These are phyloP conservation scores for Tanozyma kutaoensis DNA, from an alignment of 805 yeast species.

Conservation along the genomic window DNA sequence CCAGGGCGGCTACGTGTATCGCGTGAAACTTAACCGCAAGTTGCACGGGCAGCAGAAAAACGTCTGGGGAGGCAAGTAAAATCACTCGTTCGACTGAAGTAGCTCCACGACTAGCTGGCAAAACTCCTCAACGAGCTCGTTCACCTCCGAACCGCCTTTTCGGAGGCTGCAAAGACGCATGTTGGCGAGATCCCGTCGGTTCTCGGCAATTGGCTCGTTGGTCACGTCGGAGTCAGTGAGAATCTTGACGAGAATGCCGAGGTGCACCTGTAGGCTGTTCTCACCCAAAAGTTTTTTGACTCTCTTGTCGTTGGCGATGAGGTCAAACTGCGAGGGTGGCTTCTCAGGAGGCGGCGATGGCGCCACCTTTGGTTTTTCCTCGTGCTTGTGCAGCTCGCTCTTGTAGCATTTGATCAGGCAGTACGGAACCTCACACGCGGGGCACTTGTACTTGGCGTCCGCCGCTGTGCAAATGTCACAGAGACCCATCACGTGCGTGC, in stretches of 20 bases:
- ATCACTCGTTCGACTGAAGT: slow-evolving; percentile 1
- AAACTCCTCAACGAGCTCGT: slow-evolving; percentile 61
- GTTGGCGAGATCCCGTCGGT: slow-evolving; percentile 44
- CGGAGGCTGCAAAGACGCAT: slow-evolving; percentile 49
- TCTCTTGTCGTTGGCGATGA: slow-evolving; percentile 23
- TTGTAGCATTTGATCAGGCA: slow-evolving; percentile 58
- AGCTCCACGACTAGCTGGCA: slow-evolving; percentile 26
- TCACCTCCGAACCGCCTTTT: slow-evolving; percentile 51
- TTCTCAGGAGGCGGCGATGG: not conserved
- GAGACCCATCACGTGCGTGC: too few species aligned
- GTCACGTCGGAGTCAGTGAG: slow-evolving; percentile 32
- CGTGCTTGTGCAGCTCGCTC: slow-evolving; percentile 20
- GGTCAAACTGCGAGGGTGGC: slow-evolving; percentile 1
- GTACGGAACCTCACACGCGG: slow-evolving; percentile 30
- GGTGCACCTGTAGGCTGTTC: slow-evolving; percentile 44
- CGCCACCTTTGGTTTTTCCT: not conserved
- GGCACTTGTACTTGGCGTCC: slow-evolving; percentile 43
- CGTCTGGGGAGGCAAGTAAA: slow-evolving; percentile 15
- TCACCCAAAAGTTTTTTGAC: slow-evolving; percentile 34
- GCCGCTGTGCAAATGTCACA: slow-evolving; percentile 20
- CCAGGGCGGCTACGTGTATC: slow-evolving; percentile 47
- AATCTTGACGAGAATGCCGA: slow-evolving; percentile 34
- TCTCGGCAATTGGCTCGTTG: slow-evolving; percentile 38
- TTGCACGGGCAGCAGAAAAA: slow-evolving; percentile 14
- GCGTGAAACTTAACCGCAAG: slow-evolving; percentile 20